Percentiles rank a stretch among this genome's conserved stretches.
phyloP scores from a whole-genome alignment of 352 stramenopile genomes.

The Phytopythium kandeliae region DNA sequence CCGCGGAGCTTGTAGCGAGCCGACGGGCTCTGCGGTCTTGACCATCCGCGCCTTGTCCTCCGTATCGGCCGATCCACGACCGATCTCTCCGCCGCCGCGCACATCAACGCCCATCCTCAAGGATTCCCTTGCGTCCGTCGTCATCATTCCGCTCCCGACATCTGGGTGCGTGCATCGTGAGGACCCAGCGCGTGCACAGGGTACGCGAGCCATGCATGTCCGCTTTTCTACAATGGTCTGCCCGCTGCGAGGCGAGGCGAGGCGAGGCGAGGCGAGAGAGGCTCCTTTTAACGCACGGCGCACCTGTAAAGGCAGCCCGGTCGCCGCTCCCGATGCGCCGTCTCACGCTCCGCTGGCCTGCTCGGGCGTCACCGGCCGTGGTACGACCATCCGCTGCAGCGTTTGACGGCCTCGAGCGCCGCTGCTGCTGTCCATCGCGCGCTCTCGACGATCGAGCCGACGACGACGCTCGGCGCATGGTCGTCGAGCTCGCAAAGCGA shows the following conservation, averaged over 20 bases:
- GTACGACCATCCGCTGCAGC: too few relatives aligned
- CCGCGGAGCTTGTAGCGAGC: not conserved
- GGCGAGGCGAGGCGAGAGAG: too few relatives aligned
- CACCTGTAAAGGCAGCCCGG: slow-evolving; percentile 7
- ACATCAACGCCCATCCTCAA: not conserved
- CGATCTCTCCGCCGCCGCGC: not conserved
- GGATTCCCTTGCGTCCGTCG: not conserved
- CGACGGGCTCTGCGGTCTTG: not conserved
- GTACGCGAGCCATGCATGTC: not conserved
- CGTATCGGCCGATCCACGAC: not conserved
- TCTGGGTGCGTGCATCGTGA: not conserved
- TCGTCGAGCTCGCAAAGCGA: too few relatives aligned
- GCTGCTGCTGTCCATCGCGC: too few relatives aligned
- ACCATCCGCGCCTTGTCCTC: not conserved
- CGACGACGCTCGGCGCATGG: too few relatives aligned
- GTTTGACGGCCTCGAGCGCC: not conserved
- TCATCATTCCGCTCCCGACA: not conserved
- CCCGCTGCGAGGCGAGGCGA: too few relatives aligned
- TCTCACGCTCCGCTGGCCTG: slow-evolving; percentile 1
- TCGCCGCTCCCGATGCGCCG: not conserved
- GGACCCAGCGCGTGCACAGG: too few relatives aligned
- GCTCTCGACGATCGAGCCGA: too few relatives aligned
- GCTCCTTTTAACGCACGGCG: not conserved
- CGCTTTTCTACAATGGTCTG: not conserved
- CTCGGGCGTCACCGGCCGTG: not conserved